Base-by-base conservation (phyloP, 306 rosid species). In the Cicer arietinum region DNA sequence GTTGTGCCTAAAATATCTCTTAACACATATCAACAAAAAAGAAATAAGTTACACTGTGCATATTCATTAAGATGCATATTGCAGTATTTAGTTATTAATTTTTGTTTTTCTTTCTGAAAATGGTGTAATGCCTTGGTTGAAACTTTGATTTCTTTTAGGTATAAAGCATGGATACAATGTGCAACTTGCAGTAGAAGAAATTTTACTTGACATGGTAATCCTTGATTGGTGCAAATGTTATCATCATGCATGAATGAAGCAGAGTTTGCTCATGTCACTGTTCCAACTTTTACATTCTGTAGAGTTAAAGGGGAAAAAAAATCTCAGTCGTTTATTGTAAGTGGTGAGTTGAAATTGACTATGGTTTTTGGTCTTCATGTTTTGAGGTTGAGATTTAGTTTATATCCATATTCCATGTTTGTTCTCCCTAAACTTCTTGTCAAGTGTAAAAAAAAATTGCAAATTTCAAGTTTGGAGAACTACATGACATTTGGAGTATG, bases 111-210 rank as follows among this genome's bases (percentile, higher is more conserved):
- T n/a, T 78, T 48, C n/a, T 50, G 62, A 13, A 30, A 64, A 20
- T 75, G 14, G 42, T 80, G 82, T 42, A 60, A 54, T 66, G 50
- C 76, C 64, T 74, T 41, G 61, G 69, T 58, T 76, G 61, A 74
- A 74, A 68, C 72, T 84, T 80, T 85, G 81, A 68, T 79, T 76
- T 86, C 79, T 53, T 76, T 60, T 92, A 91, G 98, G 83, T 75
- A 82, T 88, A 76, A 84, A 89, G 90, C 96, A 79, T 76, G 92
- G 84, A 85, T 88, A 85, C 86, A 79, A 83, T 69, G 86, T 88
- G 91, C 86, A 83, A 81, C 90, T 85, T 75, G 85, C 81, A 46
- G 96, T 86, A 81, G 91, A 93, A 51, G 90, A 88, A 71, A 83
- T 84, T 14, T 89, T 74, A 88, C 57, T 59, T 65, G 53, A 65